These are phyloP conservation scores for Thoreauomyces humboldtii DNA, from an alignment of 192 early-diverging fungal genomes.

Conservation along the genomic window DNA sequence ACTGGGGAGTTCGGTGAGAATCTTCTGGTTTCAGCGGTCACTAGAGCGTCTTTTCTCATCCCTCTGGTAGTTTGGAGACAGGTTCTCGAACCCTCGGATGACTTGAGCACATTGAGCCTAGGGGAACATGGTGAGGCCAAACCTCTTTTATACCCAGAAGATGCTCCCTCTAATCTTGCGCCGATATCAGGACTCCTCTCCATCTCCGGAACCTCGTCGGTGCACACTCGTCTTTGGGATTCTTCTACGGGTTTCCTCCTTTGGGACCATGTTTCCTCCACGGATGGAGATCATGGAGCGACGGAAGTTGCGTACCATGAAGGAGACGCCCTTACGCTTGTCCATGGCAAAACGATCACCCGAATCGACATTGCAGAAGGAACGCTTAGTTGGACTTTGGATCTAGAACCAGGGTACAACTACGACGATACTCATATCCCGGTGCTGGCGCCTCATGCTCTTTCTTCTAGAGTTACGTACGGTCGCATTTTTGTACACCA, in stretches of 20 bases:
- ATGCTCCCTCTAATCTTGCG: background rate
- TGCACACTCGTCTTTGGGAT: conserved; percentile 48
- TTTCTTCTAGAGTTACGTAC: conserved; percentile 1
- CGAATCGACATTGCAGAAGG: conserved; percentile 17
- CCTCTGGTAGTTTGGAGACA: conserved; percentile 75
- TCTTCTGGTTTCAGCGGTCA: background rate
- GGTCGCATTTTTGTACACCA: background rate
- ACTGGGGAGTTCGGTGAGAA: conserved; percentile 66
- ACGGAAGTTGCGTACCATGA: conserved; percentile 16
- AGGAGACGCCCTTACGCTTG: conserved; percentile 7
- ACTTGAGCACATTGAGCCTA: conserved; percentile 43
- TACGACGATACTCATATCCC: too few species aligned
- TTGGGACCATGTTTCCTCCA: conserved; percentile 38
- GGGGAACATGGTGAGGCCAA: background rate
- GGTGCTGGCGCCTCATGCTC: too few species aligned
- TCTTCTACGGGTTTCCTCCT: conserved; percentile 39
- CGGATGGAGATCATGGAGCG: conserved; percentile 4
- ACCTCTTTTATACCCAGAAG: too few species aligned
- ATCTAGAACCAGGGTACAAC: conserved; percentile 3
- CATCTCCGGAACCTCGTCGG: conserved; percentile 34
- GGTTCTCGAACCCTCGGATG: conserved; percentile 56
- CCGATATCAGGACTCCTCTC: conserved; percentile 31
- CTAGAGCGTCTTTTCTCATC: background rate
- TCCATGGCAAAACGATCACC: conserved; percentile 7
- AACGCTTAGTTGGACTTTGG: conserved; percentile 1